Conservation (phyloP, 2,329 filamentous ascomycete genomes). For the Arachnopeziza araneosa region DNA sequence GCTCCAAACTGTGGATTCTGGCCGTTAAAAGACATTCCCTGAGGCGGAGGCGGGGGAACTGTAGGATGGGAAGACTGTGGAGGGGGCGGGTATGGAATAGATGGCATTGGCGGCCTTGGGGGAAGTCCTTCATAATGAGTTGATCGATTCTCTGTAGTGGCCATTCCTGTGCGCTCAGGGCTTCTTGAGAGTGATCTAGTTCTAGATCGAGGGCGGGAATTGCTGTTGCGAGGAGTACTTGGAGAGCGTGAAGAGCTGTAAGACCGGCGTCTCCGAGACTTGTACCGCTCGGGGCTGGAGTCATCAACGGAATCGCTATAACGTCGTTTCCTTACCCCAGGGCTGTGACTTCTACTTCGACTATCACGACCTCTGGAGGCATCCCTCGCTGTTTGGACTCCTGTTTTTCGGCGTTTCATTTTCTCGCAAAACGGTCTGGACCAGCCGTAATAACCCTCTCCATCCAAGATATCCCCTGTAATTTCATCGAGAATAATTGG, state of each 20-base stretch:
- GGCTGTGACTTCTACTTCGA: conserved; percentile 24
- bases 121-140: conserved; percentile 10
- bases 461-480: conserved; percentile 55
- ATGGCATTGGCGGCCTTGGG: conserved; percentile 10
- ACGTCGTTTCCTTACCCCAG: conserved; percentile 23
- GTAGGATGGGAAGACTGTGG: conserved; percentile 22
- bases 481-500: conserved; percentile 57
- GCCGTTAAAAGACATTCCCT: conserved; percentile 15
- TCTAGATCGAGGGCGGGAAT: conserved; percentile 16
- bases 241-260: conserved; percentile 29
- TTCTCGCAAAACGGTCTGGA: conserved; percentile 73
- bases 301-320: conserved; percentile 24
- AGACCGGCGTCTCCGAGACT: conserved; percentile 22
- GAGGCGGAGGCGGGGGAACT: conserved; percentile 21
- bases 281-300: conserved; percentile 15
- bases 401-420: conserved; percentile 56
- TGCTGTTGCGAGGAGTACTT: conserved; percentile 10
- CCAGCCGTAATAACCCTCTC: conserved; percentile 85
- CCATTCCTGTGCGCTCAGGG: conserved; percentile 4
- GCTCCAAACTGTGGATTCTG: conserved; percentile 12
- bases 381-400: conserved; percentile 9
- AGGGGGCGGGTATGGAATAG: conserved; percentile 16
- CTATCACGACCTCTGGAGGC: conserved; percentile 11
- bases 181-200: conserved; percentile 9
- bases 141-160: conserved; percentile 1